Conservation (phyloP, 176 grass and related monocot species). For the Oryza meyeriana region DNA sequence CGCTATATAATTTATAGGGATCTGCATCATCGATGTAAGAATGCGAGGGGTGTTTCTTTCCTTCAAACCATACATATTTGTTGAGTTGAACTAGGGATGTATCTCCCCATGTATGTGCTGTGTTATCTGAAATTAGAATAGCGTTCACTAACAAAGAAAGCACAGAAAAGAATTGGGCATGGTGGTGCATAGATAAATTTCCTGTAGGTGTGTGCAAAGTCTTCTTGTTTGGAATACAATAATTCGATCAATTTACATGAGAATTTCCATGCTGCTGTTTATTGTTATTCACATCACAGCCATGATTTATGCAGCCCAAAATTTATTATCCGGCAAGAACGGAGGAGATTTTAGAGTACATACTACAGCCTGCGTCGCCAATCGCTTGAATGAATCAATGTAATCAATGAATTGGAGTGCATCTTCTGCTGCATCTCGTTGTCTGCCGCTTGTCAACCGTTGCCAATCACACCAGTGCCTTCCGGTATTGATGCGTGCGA, state of each 20-base stretch:
- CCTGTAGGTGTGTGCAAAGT: neutral
- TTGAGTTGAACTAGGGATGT: neutral
- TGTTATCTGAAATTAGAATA: neutral
- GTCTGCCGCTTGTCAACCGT: neutral
- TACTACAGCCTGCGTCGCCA: neutral
- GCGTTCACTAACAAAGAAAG: neutral
- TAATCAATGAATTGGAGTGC: neutral
- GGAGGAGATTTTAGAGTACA: neutral
- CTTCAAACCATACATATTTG: neutral
- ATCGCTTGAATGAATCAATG: slow-evolving; percentile 1
- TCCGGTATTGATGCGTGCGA: neutral
- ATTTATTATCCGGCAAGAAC: neutral
- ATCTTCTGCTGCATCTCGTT: neutral
- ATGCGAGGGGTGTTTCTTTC: neutral
- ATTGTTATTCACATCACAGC: slow-evolving; percentile 31
- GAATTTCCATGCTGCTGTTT: neutral
- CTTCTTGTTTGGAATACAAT: neutral
- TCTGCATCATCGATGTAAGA: neutral
- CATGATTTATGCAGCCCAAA: neutral
- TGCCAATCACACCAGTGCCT: neutral
- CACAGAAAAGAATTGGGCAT: neutral
- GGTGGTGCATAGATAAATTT: neutral
- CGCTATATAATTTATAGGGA: neutral
- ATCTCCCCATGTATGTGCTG: slow-evolving; percentile 2
- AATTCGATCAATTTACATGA: neutral